Conservation (phyloP, 2,329 filamentous ascomycete species). For the Graphilbum fragrans region DNA sequence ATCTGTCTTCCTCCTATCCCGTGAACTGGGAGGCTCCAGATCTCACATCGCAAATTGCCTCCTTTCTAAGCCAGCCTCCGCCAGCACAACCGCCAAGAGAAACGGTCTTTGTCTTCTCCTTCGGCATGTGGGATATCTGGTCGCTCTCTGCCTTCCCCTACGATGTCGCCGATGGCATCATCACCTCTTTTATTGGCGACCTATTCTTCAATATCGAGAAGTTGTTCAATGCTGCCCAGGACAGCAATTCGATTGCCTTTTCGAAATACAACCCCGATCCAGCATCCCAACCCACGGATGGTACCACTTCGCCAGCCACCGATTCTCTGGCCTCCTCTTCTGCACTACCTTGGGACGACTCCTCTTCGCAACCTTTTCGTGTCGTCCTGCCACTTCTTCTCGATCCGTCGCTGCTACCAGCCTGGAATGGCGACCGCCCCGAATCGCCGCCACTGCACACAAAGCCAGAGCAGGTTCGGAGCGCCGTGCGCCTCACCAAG, state of each 20-base stretch:
- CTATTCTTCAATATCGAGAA: conserved; percentile 34
- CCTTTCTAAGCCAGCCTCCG: conserved; percentile 29
- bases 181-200: conserved; percentile 24
- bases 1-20: conserved; percentile 29
- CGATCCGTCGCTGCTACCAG: conserved; percentile 41
- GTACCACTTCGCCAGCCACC: conserved; percentile 13
- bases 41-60: conserved; percentile 28
- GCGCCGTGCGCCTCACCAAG: conserved; percentile 35
- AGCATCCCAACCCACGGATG: conserved; percentile 7
- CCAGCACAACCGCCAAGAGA: conserved; percentile 24
- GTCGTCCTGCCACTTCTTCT: conserved; percentile 39
- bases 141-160: conserved; percentile 34
- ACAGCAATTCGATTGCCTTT: conserved; percentile 26
- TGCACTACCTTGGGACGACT: conserved; percentile 8
- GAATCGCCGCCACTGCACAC: conserved; percentile 30
- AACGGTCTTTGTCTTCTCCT: conserved; percentile 39
- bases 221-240: conserved; percentile 30
- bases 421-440: conserved; percentile 32
- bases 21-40: conserved; percentile 25
- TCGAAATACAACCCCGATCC: conserved; percentile 8
- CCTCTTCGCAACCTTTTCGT: conserved; percentile 26
- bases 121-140: conserved; percentile 45
- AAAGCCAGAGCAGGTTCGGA: conserved; percentile 39
- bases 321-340: background rate
- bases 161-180: conserved; percentile 20